Percentiles rank a stretch among this genome's conserved stretches.
Evolutionary conservation across 208 protist genomes (phyloP).

Genomic region (Strigomonas culicis): DNA sequence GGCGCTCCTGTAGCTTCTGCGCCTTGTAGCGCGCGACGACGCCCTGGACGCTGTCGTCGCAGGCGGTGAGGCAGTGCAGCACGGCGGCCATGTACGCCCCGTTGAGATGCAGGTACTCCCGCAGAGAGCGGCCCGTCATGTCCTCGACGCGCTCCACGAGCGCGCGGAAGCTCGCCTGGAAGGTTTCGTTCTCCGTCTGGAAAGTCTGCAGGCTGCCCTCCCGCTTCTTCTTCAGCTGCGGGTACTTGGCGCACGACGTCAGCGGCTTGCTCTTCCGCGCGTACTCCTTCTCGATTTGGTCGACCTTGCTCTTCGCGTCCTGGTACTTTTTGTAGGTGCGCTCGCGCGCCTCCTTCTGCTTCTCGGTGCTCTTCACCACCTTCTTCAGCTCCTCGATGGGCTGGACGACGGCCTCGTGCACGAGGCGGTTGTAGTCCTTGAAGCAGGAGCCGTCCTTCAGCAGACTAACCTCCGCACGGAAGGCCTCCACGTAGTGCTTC

Average conservation of each 20-base stretch:
- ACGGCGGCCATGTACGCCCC: constrained; percentile 41
- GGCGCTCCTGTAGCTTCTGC: constrained; percentile 13
- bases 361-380: constrained; percentile 24
- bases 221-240: constrained; percentile 9
- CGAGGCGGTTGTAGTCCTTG: constrained; percentile 45
- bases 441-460: constrained; percentile 50
- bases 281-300: constrained; percentile 43
- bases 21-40: constrained; percentile 24
- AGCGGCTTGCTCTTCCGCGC: constrained; percentile 37
- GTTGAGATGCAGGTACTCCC: constrained; percentile 49
- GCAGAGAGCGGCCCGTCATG: constrained; percentile 27
- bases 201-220: constrained; percentile 19
- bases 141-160: constrained; percentile 30
- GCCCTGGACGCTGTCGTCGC: constrained; percentile 29
- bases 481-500: constrained; percentile 31
- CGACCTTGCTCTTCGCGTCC: constrained; percentile 27
- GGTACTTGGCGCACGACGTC: constrained; percentile 30
- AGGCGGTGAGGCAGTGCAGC: constrained; percentile 32
- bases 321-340: constrained; percentile 22
- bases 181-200: constrained; percentile 15
- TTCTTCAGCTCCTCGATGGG: constrained; percentile 30
- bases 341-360: constrained; percentile 17
- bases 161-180: constrained; percentile 24
- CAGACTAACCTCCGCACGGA: constrained; percentile 26
- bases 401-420: constrained; percentile 43